phyloP scores from a whole-genome alignment of 192 early-diverging fungal species.

The Ambispora gerdemannii region DNA sequence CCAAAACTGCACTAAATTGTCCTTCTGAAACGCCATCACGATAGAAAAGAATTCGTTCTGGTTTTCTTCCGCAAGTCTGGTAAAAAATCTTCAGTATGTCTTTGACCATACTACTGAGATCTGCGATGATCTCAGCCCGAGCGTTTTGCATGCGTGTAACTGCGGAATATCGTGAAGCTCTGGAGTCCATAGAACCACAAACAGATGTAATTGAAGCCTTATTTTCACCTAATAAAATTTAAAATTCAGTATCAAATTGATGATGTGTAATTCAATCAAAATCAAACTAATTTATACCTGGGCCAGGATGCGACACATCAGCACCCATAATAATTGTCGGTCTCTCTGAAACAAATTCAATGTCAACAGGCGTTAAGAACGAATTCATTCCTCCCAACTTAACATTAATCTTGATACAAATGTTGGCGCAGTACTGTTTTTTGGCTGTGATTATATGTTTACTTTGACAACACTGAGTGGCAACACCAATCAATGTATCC shows the following conservation, averaged over 20 bases:
- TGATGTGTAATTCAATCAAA: not conserved
- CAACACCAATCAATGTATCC: slow-evolving; percentile 87
- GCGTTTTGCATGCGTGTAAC: slow-evolving; percentile 61
- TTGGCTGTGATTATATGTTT: slow-evolving; percentile 77
- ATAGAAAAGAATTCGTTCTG: slow-evolving; percentile 76
- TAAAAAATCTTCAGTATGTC: slow-evolving; percentile 67
- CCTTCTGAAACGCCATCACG: slow-evolving; percentile 88
- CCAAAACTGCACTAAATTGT: slow-evolving; percentile 70
- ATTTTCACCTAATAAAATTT: slow-evolving; percentile 34
- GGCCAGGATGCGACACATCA: slow-evolving; percentile 84
- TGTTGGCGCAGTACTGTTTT: slow-evolving; percentile 93
- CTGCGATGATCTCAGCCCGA: slow-evolving; percentile 65
- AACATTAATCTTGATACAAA: slow-evolving; percentile 91
- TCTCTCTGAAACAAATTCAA: slow-evolving; percentile 64
- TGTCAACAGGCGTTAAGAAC: slow-evolving; percentile 51
- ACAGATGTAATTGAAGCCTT: slow-evolving; percentile 75
- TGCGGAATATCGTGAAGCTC: slow-evolving; percentile 61
- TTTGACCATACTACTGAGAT: slow-evolving; percentile 59
- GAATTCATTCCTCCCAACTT: slow-evolving; percentile 91
- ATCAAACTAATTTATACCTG: slow-evolving; percentile 42
- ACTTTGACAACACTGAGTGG: slow-evolving; percentile 87
- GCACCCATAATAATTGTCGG: slow-evolving; percentile 88
- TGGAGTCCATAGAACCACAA: slow-evolving; percentile 60
- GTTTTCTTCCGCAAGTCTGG: slow-evolving; percentile 66
- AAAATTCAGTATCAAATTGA: not conserved